phyloP scores from a whole-genome alignment of 2,329 filamentous ascomycete species.

The Neonectria sp. region DNA sequence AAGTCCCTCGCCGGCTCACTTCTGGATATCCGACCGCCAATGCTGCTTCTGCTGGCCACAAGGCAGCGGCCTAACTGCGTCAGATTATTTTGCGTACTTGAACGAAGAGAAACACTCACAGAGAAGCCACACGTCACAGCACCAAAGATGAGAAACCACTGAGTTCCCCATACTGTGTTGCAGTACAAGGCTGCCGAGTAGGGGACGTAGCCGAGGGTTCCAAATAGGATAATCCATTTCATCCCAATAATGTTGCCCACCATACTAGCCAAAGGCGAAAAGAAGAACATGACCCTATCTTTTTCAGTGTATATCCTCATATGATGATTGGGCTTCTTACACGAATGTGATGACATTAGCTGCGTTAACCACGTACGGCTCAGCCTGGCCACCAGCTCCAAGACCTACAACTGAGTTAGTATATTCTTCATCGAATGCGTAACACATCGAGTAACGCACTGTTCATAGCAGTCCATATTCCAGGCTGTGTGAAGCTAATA shows the following conservation, averaged over 20 bases:
- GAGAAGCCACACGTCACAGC: background rate
- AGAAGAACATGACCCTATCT: background rate
- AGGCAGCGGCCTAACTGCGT: background rate
- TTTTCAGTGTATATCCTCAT: too few species aligned
- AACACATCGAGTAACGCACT: background rate
- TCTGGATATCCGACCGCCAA: background rate
- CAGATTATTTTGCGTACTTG: background rate
- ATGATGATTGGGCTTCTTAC: background rate
- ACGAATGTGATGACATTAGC: background rate
- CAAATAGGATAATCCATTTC: conserved; percentile 15
- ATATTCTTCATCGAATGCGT: background rate
- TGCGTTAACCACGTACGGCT: background rate
- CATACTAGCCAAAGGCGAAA: background rate
- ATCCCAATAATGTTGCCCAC: conserved; percentile 15
- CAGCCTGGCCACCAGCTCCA: background rate
- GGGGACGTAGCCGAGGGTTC: conserved; percentile 14
- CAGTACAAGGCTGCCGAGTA: conserved; percentile 5
- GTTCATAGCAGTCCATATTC: background rate
- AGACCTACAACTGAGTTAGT: background rate
- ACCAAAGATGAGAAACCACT: background rate
- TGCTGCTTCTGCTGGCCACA: background rate
- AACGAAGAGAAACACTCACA: background rate
- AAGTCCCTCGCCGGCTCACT: background rate
- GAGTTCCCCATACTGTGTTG: background rate
- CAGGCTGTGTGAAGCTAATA: background rate